These are phyloP conservation scores for Tilletia horrida DNA, from an alignment of 1,284 basidiomycete species.

Conservation along the genomic window DNA sequence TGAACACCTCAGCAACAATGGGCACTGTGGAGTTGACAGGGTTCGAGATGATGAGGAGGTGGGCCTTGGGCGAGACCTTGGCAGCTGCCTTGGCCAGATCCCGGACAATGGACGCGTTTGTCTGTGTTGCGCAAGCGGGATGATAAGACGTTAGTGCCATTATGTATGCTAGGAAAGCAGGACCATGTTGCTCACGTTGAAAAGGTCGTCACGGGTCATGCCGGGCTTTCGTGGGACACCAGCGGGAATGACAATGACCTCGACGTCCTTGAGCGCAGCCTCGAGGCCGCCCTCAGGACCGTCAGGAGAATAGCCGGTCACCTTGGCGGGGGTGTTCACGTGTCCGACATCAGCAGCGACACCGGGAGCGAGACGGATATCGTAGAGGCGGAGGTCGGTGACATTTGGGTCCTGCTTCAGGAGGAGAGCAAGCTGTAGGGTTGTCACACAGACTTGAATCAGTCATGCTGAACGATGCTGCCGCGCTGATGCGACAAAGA, in stretches of 20 bases:
- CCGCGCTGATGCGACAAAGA: no score
- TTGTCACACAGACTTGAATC: not conserved
- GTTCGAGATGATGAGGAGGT: constrained; percentile 88
- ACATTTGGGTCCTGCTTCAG: constrained; percentile 82
- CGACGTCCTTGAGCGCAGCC: constrained; percentile 75
- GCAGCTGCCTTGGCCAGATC: constrained; percentile 85
- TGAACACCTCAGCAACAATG: constrained; percentile 87
- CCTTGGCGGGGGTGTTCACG: constrained; percentile 83
- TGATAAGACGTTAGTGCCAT: no score
- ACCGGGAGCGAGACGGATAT: constrained; percentile 53
- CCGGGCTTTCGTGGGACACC: constrained; percentile 62
- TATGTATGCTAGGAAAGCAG: no score
- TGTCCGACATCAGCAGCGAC: constrained; percentile 63
- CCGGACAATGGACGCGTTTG: constrained; percentile 94
- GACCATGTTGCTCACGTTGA: constrained; percentile 82
- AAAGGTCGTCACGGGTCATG: constrained; percentile 97
- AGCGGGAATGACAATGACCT: constrained; percentile 95
- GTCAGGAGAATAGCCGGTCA: constrained; percentile 68
- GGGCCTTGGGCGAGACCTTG: constrained; percentile 81
- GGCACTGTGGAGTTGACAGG: constrained; percentile 81
- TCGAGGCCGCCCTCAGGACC: constrained; percentile 72
- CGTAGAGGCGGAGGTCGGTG: constrained; percentile 61
- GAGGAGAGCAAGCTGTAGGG: constrained; percentile 67
- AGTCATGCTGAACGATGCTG: not conserved
- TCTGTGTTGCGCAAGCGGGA: constrained; percentile 65